phyloP scores from a whole-genome alignment of 805 yeast genomes.

The Cyberlindnera subsufficiens region DNA sequence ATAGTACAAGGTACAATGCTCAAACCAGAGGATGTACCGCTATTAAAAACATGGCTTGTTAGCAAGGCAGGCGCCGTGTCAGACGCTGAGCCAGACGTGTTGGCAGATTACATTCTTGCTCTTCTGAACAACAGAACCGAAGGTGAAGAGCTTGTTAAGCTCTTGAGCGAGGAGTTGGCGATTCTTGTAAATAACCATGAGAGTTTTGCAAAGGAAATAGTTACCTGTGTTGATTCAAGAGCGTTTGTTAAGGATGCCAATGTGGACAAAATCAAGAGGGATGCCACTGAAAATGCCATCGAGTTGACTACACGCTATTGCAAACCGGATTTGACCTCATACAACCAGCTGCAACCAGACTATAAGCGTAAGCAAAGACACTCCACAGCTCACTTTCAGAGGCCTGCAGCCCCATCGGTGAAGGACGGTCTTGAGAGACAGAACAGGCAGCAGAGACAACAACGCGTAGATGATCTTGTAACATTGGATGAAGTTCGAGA shows the following conservation, averaged over 20 bases:
- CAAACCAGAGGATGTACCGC: constrained; percentile 3
- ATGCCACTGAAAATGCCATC: constrained; percentile 5
- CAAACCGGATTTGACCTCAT: constrained; percentile 11
- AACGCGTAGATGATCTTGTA: constrained; percentile 4
- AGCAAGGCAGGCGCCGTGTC: constrained; percentile 17
- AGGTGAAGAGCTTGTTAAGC: constrained; percentile 26
- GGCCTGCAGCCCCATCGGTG: neutral
- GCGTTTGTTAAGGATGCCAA: constrained; percentile 3
- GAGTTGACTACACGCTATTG: constrained; percentile 8
- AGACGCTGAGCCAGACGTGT: constrained; percentile 37
- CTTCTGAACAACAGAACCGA: constrained; percentile 32
- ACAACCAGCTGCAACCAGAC: constrained; percentile 8
- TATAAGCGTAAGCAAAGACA: constrained; percentile 1
- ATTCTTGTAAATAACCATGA: constrained; percentile 22
- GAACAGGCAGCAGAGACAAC: constrained; percentile 4
- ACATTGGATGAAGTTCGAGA: constrained; percentile 6
- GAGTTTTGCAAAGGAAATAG: constrained; percentile 22
- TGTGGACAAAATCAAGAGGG: constrained; percentile 5
- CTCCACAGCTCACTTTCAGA: neutral
- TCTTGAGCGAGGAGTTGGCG: constrained; percentile 31
- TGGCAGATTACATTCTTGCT: constrained; percentile 40
- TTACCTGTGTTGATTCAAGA: constrained; percentile 18
- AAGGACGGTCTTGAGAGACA: constrained; percentile 1
- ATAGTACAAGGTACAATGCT: neutral
- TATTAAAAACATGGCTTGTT: constrained; percentile 26